Base-by-base conservation (phyloP, 768 basidiomycete species). In the Thelephora ganbajun region DNA sequence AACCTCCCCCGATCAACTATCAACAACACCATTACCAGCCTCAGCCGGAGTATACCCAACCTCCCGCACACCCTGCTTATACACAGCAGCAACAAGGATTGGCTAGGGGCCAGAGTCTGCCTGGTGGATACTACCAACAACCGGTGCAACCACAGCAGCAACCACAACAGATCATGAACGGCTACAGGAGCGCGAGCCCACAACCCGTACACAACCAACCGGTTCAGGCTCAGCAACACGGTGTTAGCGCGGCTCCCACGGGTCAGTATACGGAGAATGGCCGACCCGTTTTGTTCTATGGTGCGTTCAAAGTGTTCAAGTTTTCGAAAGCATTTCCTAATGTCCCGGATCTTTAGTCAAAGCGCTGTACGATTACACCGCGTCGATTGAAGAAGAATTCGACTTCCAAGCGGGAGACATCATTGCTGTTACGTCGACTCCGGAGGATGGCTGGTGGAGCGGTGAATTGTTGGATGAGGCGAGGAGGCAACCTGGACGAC, bases 371-470 rank as follows among this genome's bases (percentile, higher is more conserved):
- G 85, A 91, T 62, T 93, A 92, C 56, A 64, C 65, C 0, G 89
- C 87, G 13, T 80, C 83, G 11, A 87, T 84, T 52, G 81, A 86
- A 1, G 90, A 93, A 59, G 94, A 97, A 66, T 97, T 98, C 62
- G 86, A 93, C 61, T 97, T 98, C 78, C 88, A 92, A 59, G 70
- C 80, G 18, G 89, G 86, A 2, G 94, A 98, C 63, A 87, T 96
- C 53, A 96, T 98, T 53, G 93, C 92, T 6, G 93, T 98, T 9
- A 93, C 88, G 0, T 74, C 80, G 18, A 94, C 91, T 5, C 91
- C 91, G 4, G 91, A 92, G 56, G 93, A 96, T 57, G 94, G 94
- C 1, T 97, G 94, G 94, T 98, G 93, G 94, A 85, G 80, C 48
- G 94, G 94, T 19, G 82, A 85, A 55, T 63, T 90, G 50, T 65